Conservation (phyloP, 2,329 filamentous ascomycete genomes). For the Alternaria novae-zelandiae region DNA sequence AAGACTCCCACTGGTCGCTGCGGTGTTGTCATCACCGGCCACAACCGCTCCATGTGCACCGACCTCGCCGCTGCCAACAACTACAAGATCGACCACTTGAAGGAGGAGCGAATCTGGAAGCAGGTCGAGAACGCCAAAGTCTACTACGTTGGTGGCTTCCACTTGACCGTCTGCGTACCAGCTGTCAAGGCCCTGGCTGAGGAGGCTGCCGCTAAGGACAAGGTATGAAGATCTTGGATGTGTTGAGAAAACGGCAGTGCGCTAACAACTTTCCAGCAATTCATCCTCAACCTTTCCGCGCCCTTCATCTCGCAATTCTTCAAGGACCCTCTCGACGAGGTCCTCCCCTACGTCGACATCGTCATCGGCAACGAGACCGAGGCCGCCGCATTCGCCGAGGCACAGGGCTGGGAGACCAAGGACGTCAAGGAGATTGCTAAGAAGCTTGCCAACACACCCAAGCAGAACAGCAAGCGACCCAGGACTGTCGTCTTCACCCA, state of each 20-base stretch:
- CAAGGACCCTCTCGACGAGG: conserved; percentile 90
- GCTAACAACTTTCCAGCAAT: conserved; percentile 56
- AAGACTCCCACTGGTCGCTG: conserved; percentile 87
- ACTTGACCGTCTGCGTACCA: conserved; percentile 93
- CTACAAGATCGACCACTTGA: conserved; percentile 93
- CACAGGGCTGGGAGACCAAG: conserved; percentile 74
- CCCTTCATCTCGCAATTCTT: conserved; percentile 98
- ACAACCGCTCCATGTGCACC: conserved; percentile 93
- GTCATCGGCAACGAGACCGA: conserved; percentile 97
- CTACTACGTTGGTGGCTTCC: conserved; percentile 95
- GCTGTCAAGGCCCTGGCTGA: conserved; percentile 90
- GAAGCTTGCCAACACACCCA: conserved; percentile 84
- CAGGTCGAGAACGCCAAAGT: conserved; percentile 86
- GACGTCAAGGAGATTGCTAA: conserved; percentile 86
- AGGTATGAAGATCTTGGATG: conserved; percentile 59
- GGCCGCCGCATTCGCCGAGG: conserved; percentile 84
- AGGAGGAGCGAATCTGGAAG: conserved; percentile 88
- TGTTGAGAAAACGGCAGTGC: background rate
- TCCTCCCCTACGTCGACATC: conserved; percentile 92
- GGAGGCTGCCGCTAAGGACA: conserved; percentile 87
- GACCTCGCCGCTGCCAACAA: conserved; percentile 96
- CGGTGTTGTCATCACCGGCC: conserved; percentile 94
- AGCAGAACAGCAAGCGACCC: conserved; percentile 85
- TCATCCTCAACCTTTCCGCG: conserved; percentile 89
- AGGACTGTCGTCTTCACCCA: conserved; percentile 93